phyloP scores from a whole-genome alignment of 1,139 yeast genomes.

The Casaregolazyma suthepensis region DNA sequence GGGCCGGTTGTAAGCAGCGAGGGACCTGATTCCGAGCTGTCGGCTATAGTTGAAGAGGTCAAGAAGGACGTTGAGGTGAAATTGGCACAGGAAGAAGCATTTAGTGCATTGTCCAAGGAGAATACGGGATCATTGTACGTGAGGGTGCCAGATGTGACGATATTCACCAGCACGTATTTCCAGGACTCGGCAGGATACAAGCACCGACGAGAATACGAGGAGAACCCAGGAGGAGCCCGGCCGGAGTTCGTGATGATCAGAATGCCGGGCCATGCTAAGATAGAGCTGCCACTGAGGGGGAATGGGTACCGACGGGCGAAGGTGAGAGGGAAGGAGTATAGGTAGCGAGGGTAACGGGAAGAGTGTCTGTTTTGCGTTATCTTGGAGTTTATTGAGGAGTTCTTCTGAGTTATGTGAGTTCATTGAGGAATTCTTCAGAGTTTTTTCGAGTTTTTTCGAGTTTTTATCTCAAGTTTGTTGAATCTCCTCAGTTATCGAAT shows the following conservation, averaged over 20 bases:
- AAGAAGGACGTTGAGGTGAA: background rate
- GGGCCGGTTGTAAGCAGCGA: background rate
- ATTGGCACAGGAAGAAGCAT: background rate
- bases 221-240: background rate
- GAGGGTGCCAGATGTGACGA: constrained; percentile 3
- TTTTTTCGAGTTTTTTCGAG: too few species aligned
- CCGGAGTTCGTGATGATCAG: constrained; percentile 7
- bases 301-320: background rate
- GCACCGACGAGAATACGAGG: constrained; percentile 19
- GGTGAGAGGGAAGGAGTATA: background rate
- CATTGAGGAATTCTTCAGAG: too few species aligned
- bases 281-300: background rate
- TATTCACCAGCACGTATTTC: constrained; percentile 15
- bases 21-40: constrained; percentile 1
- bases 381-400: too few species aligned
- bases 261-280: constrained; percentile 1
- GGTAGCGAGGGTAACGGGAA: background rate
- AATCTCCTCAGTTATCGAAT: too few species aligned
- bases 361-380: too few species aligned
- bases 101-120: background rate
- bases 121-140: background rate
- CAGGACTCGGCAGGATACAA: constrained; percentile 15
- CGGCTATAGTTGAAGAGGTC: background rate
- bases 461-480: too few species aligned
- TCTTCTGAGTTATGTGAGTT: too few species aligned